Conservation (phyloP, 495 filamentous ascomycete species). For the Aspergillus bertholletiae region DNA sequence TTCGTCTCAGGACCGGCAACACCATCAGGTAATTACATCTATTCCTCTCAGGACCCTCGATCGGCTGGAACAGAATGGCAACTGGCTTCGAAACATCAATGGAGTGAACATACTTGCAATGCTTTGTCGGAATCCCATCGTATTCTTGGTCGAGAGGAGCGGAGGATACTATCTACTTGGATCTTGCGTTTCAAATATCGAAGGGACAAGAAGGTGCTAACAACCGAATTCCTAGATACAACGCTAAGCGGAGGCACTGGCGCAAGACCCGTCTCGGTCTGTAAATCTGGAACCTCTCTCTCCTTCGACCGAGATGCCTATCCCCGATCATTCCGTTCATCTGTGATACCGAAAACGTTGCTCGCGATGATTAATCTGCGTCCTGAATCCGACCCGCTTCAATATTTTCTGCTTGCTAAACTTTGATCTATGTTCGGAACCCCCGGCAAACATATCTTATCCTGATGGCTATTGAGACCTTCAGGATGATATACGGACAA, state of each 20-base stretch:
- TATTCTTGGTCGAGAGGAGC: background rate
- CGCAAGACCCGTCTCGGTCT: conserved; percentile 99
- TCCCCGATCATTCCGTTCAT: conserved; percentile 20
- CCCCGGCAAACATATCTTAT: background rate
- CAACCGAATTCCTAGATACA: conserved; percentile 66
- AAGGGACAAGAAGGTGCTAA: background rate
- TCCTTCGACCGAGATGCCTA: conserved; percentile 19
- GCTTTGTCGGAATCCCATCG: background rate
- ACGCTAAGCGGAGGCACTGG: conserved; percentile 99
- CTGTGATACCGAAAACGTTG: conserved; percentile 21
- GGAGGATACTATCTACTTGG: conserved; percentile 16
- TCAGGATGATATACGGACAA: conserved; percentile 1
- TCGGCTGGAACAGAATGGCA: background rate
- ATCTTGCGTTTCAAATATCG: background rate
- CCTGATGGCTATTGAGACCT: background rate
- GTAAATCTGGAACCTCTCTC: conserved; percentile 49
- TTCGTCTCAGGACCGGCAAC: conserved; percentile 95
- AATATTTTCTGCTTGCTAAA: background rate
- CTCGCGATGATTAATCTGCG: conserved; percentile 20
- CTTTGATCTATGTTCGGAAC: background rate
- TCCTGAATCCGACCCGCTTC: conserved; percentile 12
- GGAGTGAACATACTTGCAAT: background rate
- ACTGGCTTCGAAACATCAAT: background rate
- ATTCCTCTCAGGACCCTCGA: conserved; percentile 6
- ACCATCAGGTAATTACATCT: conserved; percentile 80